A percentile compares a stretch with the other conserved stretches of the same genome.
Conservation (phyloP, 345 rosid species). For the Aegle marmelos region DNA sequence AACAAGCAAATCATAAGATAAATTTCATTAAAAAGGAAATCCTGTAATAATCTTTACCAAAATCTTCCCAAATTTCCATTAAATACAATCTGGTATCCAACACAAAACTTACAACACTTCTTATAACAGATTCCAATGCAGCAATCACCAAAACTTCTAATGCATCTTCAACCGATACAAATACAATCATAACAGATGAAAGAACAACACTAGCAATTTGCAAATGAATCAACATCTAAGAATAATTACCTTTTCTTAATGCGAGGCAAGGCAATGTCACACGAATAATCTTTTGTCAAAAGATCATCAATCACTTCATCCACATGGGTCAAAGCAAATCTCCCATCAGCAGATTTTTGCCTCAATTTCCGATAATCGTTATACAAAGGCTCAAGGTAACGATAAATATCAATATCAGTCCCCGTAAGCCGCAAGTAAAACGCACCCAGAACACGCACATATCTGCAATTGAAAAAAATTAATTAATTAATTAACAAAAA, state of each 20-base stretch:
- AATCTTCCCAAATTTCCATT: not conserved
- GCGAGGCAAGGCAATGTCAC: constrained; percentile 86
- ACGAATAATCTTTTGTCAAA: constrained; percentile 76
- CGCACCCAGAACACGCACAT: constrained; percentile 87
- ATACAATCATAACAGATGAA: not conserved
- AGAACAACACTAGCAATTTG: not conserved
- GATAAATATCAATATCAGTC: constrained; percentile 69
- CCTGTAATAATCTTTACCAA: not conserved
- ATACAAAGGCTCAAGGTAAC: constrained; percentile 79
- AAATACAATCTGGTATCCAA: not conserved
- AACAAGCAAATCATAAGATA: not conserved
- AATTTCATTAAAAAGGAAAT: not conserved
- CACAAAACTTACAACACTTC: not conserved
- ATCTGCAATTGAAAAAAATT: constrained; percentile 34
- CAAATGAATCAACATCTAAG: not conserved
- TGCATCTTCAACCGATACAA: not conserved
- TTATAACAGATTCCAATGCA: not conserved
- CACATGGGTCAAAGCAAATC: constrained; percentile 68
- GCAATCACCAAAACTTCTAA: not conserved
- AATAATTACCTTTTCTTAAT: constrained; percentile 72
- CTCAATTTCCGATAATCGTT: constrained; percentile 87
- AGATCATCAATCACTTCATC: constrained; percentile 91
- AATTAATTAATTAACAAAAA: not conserved
- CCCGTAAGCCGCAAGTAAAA: constrained; percentile 86
- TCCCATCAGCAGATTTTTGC: constrained; percentile 56